phyloP scores from a whole-genome alignment of 805 yeast genomes.

The Zygoascus biomembranicola region DNA sequence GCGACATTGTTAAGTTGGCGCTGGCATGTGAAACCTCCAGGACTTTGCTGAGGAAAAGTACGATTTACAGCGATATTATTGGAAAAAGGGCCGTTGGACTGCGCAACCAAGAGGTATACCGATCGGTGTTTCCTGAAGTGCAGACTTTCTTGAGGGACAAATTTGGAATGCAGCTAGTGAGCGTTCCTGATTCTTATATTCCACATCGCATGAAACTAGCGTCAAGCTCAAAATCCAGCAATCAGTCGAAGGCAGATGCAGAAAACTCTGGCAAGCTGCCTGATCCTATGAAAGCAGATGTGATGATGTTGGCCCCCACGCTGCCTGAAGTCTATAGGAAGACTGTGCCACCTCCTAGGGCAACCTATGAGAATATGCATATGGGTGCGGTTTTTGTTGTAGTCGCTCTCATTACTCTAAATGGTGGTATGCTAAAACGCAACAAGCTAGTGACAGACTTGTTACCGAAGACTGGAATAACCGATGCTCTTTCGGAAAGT shows the following conservation, averaged over 20 bases:
- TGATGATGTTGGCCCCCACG: neutral
- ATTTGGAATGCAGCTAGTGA: constrained; percentile 11
- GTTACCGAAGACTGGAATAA: neutral
- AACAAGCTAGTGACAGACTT: neutral
- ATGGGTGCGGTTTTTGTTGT: neutral
- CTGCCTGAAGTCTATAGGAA: neutral
- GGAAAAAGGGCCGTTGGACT: neutral
- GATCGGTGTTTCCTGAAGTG: constrained; percentile 1
- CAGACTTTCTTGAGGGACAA: constrained; percentile 1
- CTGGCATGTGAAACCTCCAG: neutral
- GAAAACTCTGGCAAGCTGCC: neutral
- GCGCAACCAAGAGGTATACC: neutral
- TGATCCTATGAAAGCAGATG: neutral
- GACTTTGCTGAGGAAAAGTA: neutral
- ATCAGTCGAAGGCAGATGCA: neutral
- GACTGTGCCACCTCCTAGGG: neutral
- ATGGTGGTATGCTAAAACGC: neutral
- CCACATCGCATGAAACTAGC: neutral
- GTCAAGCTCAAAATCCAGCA: neutral
- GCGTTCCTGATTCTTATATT: constrained; percentile 3
- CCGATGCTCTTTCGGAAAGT: neutral
- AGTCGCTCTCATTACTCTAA: neutral
- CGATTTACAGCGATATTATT: neutral
- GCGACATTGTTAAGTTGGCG: neutral
- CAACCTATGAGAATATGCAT: neutral